A percentile compares a stretch with the other conserved stretches of the same genome.
phyloP scores from a whole-genome alignment of 352 stramenopile species.

The Pythium graminicola region DNA sequence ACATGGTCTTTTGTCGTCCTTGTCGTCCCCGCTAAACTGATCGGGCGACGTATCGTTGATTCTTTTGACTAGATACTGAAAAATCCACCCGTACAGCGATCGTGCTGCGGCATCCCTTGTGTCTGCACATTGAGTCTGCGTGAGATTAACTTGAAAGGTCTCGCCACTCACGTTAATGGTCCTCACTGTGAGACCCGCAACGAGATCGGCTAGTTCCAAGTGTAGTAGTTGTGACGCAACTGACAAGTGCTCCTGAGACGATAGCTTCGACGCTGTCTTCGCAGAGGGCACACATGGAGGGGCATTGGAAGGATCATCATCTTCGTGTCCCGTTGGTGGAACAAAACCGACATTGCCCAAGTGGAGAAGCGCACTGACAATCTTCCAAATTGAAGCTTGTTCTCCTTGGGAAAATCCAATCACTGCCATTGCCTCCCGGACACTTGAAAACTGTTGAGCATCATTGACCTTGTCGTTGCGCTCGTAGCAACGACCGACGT shows the following conservation, averaged over 20 bases:
- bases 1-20: conserved; percentile 35
- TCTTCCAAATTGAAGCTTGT: conserved; percentile 53
- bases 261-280: conserved; percentile 12
- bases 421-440: conserved; percentile 62
- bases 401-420: conserved; percentile 63
- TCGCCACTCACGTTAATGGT: conserved; percentile 62
- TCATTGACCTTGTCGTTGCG: conserved; percentile 66
- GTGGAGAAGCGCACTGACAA: conserved; percentile 81
- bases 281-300: conserved; percentile 32
- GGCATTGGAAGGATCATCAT: conserved; percentile 38
- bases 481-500: conserved; percentile 62
- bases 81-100: conserved; percentile 89
- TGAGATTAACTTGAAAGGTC: conserved; percentile 61
- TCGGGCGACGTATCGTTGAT: conserved; percentile 83
- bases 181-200: conserved; percentile 54
- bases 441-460: conserved; percentile 52
- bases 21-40: background rate
- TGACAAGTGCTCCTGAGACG: conserved; percentile 25
- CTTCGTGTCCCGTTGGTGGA: conserved; percentile 32
- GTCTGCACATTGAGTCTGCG: conserved; percentile 59
- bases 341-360: conserved; percentile 82
- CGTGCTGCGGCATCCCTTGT: conserved; percentile 88
- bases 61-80: conserved; percentile 91
- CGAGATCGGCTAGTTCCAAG: conserved; percentile 46
- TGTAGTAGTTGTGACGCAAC: conserved; percentile 51